phyloP scores from a whole-genome alignment of 2,329 filamentous ascomycete species.

The Hypoxylon rubiginosum region DNA sequence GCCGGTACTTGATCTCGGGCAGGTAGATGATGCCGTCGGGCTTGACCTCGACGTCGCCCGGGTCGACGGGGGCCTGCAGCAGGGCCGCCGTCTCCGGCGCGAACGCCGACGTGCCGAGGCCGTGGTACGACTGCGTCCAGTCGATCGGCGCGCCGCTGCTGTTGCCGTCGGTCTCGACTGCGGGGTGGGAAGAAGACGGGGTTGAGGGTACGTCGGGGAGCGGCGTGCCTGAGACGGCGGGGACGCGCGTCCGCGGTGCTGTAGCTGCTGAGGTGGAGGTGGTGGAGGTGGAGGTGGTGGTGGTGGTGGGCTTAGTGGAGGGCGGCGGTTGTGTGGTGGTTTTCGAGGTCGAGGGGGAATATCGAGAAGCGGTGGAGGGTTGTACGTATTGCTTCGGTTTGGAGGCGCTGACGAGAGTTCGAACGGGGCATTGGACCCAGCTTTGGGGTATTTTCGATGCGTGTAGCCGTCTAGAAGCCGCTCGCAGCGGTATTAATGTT shows the following conservation, averaged over 20 bases:
- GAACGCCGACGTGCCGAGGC: constrained; percentile 79
- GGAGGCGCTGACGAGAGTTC: constrained; percentile 34
- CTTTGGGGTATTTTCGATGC: background rate
- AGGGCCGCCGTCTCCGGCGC: constrained; percentile 75
- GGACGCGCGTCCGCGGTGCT: constrained; percentile 43
- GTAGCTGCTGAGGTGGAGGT: background rate
- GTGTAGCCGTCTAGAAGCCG: constrained; percentile 25
- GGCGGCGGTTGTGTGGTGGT: constrained; percentile 30
- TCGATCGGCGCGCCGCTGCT: constrained; percentile 66
- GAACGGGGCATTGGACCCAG: constrained; percentile 9
- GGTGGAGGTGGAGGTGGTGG: constrained; percentile 14
- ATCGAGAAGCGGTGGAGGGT: constrained; percentile 25
- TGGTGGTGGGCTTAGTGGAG: constrained; percentile 11
- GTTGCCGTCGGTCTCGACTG: constrained; percentile 8
- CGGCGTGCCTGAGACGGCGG: constrained; percentile 48
- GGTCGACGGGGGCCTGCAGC: constrained; percentile 75
- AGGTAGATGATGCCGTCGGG: constrained; percentile 96
- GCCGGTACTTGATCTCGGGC: constrained; percentile 96
- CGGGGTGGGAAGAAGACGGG: background rate
- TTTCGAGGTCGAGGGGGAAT: constrained; percentile 27
- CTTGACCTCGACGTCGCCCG: constrained; percentile 93
- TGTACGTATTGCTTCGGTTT: constrained; percentile 35
- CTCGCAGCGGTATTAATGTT: constrained; percentile 43
- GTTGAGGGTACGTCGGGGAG: constrained; percentile 47
- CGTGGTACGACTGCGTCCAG: constrained; percentile 88